A percentile compares a stretch with the other conserved stretches of the same genome.
Conservation (phyloP, 768 basidiomycete genomes). For the Lentinus tigrinus region DNA sequence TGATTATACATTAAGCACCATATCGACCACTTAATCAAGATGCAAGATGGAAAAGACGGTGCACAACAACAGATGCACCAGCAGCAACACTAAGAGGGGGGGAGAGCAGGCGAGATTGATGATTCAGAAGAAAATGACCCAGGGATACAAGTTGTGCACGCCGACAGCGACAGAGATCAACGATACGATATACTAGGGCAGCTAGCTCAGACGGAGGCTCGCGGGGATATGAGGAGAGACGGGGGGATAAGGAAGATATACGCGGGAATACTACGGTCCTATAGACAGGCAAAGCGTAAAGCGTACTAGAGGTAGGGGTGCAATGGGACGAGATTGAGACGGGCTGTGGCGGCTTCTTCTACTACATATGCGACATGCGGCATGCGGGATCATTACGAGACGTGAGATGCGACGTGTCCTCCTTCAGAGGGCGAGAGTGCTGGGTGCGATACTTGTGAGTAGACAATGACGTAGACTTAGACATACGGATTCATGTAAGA, state of each 20-base stretch:
- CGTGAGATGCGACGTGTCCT: slow-evolving; percentile 19
- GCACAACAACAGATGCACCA: neutral
- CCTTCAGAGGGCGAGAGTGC: slow-evolving; percentile 25
- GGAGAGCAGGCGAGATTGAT: slow-evolving; percentile 10
- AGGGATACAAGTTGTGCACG: slow-evolving; percentile 20
- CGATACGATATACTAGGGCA: slow-evolving; percentile 17
- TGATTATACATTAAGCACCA: neutral
- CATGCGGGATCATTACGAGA: slow-evolving; percentile 17
- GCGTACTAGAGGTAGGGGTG: neutral
- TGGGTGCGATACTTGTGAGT: slow-evolving; percentile 22
- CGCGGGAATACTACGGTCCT: slow-evolving; percentile 15
- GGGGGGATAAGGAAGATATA: neutral
- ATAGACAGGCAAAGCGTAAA: slow-evolving; percentile 13
- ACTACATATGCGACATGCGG: slow-evolving; percentile 16
- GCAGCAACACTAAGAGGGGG: no score
- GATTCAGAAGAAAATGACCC: slow-evolving; percentile 12
- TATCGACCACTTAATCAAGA: no score
- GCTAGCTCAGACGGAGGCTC: neutral
- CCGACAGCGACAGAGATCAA: slow-evolving; percentile 21
- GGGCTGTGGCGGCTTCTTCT: slow-evolving; percentile 20
- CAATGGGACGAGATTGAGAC: neutral
- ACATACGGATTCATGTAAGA: slow-evolving; percentile 2
- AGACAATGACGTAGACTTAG: slow-evolving; percentile 7
- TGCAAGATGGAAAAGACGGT: no score
- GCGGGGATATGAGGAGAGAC: neutral